Evolutionary conservation across 2,329 filamentous ascomycete species (phyloP), one percentile per base, ranked within the genome.

Genomic region (Claviceps monticola): DNA sequence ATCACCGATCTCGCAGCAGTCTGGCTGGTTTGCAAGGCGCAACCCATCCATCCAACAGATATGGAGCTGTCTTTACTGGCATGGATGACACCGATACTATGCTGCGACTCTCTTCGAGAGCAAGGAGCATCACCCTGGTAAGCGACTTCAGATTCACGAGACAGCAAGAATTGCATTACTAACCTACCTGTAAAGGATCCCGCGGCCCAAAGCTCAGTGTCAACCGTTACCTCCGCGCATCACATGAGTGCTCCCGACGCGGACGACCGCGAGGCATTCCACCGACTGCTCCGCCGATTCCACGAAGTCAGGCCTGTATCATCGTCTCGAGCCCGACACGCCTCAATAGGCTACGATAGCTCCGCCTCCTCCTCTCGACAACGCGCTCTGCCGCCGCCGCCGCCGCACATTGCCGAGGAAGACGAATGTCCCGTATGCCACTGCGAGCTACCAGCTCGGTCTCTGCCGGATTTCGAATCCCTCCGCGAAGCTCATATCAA

Each of bases 341-440:
- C 61, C 44, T 62, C 62, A 13, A 54, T 62, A 37, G 38, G 37
- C 19, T 23, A 39, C 9, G 60, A 60, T 11, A 60, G 61, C 21
- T 55, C 59, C 2, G 59, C 66, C 9, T 66, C 70, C 3, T 68
- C 69, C 2, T 65, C 67, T 4, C 60, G 64, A 17, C 69, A 64
- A 41, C 70, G 67, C 23, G 68, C 65, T 29, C 71, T 68, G 4
- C 72, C 71, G 11, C 73, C 70, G 1, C 71, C 68, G 4, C 72
- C 71, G 11, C 73, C 70, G 1, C 78, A 75, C 52, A 73, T 78
- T 59, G 71, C 74, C 5, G 86, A 90, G 62, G 86, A 89, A 61
- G 86, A 90, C 61, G 83, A 88, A 59, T 91, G 86, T 55, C 86
- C 86, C 0, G 77, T 90, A 45, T 91, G 86, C 59, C 84, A 86